phyloP scores from a whole-genome alignment of 2,329 filamentous ascomycete genomes.

The Beauveria asiatica region DNA sequence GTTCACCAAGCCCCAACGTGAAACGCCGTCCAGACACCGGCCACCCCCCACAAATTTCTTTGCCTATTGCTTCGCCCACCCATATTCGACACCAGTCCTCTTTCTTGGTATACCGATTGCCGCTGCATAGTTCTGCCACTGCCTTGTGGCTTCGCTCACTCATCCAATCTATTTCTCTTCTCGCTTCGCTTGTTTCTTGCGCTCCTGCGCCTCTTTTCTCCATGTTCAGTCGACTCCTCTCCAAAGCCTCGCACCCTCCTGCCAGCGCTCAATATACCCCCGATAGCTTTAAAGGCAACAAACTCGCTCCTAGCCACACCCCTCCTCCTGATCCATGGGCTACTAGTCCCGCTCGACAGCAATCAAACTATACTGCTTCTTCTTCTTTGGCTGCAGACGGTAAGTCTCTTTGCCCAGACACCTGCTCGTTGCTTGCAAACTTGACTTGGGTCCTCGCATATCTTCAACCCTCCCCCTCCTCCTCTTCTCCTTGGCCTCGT shows the following conservation, averaged over 20 bases:
- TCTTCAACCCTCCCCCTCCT: neutral
- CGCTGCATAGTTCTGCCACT: neutral
- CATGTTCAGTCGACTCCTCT: conserved; percentile 31
- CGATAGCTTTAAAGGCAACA: conserved; percentile 8
- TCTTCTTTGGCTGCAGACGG: neutral
- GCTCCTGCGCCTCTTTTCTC: conserved; percentile 15
- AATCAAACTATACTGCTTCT: neutral
- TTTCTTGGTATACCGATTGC: neutral
- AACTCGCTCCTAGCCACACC: conserved; percentile 1
- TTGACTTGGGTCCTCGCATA: neutral
- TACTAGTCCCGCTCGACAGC: conserved; percentile 1
- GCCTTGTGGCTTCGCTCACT: neutral
- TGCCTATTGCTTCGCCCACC: neutral
- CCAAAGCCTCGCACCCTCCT: conserved; percentile 17
- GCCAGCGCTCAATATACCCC: conserved; percentile 11
- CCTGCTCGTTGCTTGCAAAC: neutral
- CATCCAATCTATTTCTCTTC: neutral
- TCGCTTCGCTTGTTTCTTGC: neutral
- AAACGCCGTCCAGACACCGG: conserved; percentile 17
- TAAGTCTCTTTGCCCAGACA: neutral
- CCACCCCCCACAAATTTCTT: conserved; percentile 7
- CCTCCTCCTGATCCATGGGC: neutral
- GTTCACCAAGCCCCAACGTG: conserved; percentile 19
- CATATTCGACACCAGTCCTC: neutral
- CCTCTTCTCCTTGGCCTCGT: neutral